A percentile compares a stretch with the other conserved stretches of the same genome.
Evolutionary conservation across 2,329 filamentous ascomycete species (phyloP).

Genomic region (Lachnellula cervina): DNA sequence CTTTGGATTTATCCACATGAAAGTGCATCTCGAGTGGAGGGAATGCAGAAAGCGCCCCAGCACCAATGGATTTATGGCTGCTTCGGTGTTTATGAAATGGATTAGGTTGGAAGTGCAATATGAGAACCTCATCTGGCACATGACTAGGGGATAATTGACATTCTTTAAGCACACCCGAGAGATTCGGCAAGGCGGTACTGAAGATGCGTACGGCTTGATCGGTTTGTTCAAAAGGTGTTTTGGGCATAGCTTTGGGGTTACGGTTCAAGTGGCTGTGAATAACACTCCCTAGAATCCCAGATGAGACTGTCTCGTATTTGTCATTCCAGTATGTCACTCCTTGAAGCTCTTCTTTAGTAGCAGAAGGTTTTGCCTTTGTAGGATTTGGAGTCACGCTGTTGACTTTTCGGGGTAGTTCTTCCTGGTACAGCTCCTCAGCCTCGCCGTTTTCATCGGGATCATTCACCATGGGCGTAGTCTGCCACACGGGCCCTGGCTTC

Average conservation of each 20-base stretch:
- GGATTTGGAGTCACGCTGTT: not conserved
- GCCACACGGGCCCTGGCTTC: conserved; percentile 1
- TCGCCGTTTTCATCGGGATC: not conserved
- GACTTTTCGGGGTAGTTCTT: not conserved
- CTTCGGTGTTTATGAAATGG: conserved; percentile 15
- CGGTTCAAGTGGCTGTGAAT: conserved; percentile 13
- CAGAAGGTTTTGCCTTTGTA: not conserved
- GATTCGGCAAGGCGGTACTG: conserved; percentile 20
- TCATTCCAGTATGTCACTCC: conserved; percentile 8
- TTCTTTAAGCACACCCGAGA: conserved; percentile 17
- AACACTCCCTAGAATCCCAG: conserved; percentile 22
- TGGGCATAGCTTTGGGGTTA: not conserved
- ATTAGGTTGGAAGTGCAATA: conserved; percentile 28
- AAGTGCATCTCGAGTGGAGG: conserved; percentile 30
- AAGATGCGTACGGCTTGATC: conserved; percentile 16
- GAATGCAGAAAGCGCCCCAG: conserved; percentile 22
- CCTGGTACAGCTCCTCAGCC: not conserved
- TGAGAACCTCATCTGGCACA: conserved; percentile 5
- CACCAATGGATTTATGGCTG: conserved; percentile 10
- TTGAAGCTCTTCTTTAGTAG: not conserved
- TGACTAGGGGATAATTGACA: not conserved
- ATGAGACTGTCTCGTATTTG: conserved; percentile 18
- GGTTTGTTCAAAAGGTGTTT: not conserved
- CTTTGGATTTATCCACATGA: conserved; percentile 7
- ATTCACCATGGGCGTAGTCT: not conserved